These are phyloP conservation scores for Pestalotiopsis sp. DNA, from an alignment of 2,329 filamentous ascomycete species.

Conservation along the genomic window DNA sequence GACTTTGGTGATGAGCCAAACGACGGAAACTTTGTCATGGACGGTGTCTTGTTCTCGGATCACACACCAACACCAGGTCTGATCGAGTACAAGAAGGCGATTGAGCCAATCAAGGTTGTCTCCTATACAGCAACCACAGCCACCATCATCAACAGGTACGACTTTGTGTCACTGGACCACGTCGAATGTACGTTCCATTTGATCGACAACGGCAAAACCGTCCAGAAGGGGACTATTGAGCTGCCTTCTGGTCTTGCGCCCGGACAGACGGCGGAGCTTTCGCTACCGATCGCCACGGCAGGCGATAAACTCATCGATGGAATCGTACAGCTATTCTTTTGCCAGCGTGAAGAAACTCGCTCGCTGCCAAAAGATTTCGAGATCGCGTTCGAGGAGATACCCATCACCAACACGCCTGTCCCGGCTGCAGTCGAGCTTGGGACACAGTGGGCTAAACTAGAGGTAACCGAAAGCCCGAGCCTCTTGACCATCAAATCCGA, in stretches of 20 bases:
- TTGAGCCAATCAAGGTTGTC: constrained; percentile 47
- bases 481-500: constrained; percentile 27
- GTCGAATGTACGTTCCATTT: constrained; percentile 35
- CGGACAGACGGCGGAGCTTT: constrained; percentile 27
- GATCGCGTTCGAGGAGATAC: constrained; percentile 31
- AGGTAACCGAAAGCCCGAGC: constrained; percentile 22
- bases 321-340: constrained; percentile 29
- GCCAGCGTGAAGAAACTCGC: constrained; percentile 23
- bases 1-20: constrained; percentile 62
- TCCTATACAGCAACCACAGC: constrained; percentile 34
- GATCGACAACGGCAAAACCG: constrained; percentile 27
- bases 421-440: neutral
- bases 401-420: constrained; percentile 16
- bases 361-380: constrained; percentile 28
- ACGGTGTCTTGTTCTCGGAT: constrained; percentile 49
- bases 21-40: constrained; percentile 56
- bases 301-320: constrained; percentile 18
- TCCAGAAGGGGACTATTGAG: constrained; percentile 24
- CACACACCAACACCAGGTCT: constrained; percentile 48
- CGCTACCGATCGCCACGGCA: constrained; percentile 16
- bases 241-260: constrained; percentile 28
- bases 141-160: constrained; percentile 41
- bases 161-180: constrained; percentile 43
- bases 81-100: constrained; percentile 47
- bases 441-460: constrained; percentile 18